phyloP scores from a whole-genome alignment of 2,329 filamentous ascomycete genomes.

The Penicillium brevicompactum region DNA sequence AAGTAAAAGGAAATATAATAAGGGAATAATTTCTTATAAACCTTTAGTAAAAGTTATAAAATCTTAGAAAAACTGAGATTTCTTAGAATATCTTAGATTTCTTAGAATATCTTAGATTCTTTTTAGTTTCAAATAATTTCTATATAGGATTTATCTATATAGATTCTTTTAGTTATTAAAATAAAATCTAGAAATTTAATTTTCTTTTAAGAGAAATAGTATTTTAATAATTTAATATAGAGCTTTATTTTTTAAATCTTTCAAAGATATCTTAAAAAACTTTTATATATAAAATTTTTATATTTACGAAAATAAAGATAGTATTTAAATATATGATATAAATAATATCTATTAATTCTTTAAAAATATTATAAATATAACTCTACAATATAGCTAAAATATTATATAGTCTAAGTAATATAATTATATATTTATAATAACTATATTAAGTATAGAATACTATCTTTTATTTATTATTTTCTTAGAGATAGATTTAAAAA shows the following conservation, averaged over 20 bases:
- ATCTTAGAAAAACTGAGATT: too few species aligned
- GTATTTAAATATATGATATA: not conserved
- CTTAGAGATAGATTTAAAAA: not conserved
- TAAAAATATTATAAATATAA: not conserved
- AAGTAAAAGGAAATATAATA: not conserved
- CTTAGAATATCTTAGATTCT: too few species aligned
- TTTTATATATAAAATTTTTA: not conserved
- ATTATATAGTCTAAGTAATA: not conserved
- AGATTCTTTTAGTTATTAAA: too few species aligned
- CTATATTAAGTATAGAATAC: not conserved
- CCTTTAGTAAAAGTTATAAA: not conserved
- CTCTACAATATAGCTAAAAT: not conserved
- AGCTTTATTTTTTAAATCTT: not conserved
- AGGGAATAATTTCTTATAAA: not conserved
- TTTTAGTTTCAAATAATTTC: too few species aligned
- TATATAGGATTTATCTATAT: too few species aligned
- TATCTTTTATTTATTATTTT: not conserved
- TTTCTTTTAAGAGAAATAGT: too few species aligned
- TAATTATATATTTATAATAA: not conserved
- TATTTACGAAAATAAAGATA: not conserved
- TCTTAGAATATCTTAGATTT: too few species aligned
- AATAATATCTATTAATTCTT: not conserved
- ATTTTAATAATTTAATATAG: not conserved
- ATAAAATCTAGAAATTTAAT: too few species aligned
- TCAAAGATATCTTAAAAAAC: not conserved